Conservation (phyloP, 2,329 filamentous ascomycete species). For the Magnaporthiopsis poae region DNA sequence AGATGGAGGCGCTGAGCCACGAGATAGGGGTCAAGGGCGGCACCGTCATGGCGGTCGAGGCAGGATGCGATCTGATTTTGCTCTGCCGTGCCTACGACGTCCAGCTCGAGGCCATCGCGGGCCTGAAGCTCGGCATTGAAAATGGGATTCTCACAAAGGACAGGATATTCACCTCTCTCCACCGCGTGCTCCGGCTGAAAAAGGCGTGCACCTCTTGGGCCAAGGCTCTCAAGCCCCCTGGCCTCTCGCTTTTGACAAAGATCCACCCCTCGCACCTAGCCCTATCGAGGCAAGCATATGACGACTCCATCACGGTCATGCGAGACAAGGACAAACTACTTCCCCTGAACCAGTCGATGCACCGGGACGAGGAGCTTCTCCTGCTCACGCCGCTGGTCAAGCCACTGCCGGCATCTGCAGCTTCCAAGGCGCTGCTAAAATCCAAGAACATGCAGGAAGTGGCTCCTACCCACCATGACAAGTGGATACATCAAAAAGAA, state of each 20-base stretch:
- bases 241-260: constrained; percentile 64
- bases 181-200: constrained; percentile 71
- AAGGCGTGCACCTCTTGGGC: constrained; percentile 80
- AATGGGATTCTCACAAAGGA: constrained; percentile 79
- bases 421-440: constrained; percentile 61
- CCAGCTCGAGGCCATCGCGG: constrained; percentile 84
- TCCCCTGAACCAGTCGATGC: constrained; percentile 70
- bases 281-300: constrained; percentile 78
- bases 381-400: constrained; percentile 83
- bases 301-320: constrained; percentile 85
- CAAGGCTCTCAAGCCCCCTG: constrained; percentile 77
- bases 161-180: constrained; percentile 69
- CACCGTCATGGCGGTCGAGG: constrained; percentile 94
- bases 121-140: constrained; percentile 78
- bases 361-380: constrained; percentile 78
- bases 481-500: constrained; percentile 45
- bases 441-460: constrained; percentile 30
- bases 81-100: constrained; percentile 80
- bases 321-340: constrained; percentile 78
- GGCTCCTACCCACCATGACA: constrained; percentile 38
- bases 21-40: constrained; percentile 96
- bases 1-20: constrained; percentile 92
- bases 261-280: constrained; percentile 74
- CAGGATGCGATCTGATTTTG: constrained; percentile 84
- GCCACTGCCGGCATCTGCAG: constrained; percentile 78